Conservation (phyloP, 257 asterid genomes). For the Echium plantagineum region DNA sequence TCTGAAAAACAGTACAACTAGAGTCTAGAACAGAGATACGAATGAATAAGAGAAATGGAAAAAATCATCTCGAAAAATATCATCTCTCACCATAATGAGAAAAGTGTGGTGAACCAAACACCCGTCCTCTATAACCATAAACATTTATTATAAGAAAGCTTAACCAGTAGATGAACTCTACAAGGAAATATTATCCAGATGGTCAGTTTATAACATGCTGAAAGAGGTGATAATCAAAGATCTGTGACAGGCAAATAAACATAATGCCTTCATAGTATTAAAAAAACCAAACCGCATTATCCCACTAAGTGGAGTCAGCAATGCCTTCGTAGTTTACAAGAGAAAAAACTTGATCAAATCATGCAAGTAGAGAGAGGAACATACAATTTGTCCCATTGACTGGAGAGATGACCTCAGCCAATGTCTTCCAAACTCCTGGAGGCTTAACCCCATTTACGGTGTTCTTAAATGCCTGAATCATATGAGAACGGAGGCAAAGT, state of each 20-base stretch:
- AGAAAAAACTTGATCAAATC: not conserved
- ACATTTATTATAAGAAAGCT: too few relatives aligned
- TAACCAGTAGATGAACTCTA: too few relatives aligned
- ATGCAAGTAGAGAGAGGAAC: constrained; percentile 7
- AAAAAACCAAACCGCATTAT: too few relatives aligned
- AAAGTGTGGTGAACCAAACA: not conserved
- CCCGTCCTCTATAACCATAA: not conserved
- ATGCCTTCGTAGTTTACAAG: not conserved
- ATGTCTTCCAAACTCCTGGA: constrained; percentile 75
- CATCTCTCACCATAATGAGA: not conserved
- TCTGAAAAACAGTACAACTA: too few relatives aligned
- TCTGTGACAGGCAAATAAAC: not conserved
- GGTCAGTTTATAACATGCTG: too few relatives aligned
- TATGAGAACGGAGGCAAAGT: constrained; percentile 2
- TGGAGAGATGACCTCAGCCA: constrained; percentile 44
- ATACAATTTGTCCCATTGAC: constrained; percentile 42
- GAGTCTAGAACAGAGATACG: too few relatives aligned
- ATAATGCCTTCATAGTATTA: not conserved
- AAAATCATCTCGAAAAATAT: too few relatives aligned
- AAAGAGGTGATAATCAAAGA: not conserved
- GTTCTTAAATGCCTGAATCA: constrained; percentile 57
- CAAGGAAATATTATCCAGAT: too few relatives aligned
- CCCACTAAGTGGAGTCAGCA: too few relatives aligned
- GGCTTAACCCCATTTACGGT: constrained; percentile 45
- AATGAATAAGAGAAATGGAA: not conserved